Conservation (phyloP, 371 early-diverging fungal genomes). For the Mortierella sp. region DNA sequence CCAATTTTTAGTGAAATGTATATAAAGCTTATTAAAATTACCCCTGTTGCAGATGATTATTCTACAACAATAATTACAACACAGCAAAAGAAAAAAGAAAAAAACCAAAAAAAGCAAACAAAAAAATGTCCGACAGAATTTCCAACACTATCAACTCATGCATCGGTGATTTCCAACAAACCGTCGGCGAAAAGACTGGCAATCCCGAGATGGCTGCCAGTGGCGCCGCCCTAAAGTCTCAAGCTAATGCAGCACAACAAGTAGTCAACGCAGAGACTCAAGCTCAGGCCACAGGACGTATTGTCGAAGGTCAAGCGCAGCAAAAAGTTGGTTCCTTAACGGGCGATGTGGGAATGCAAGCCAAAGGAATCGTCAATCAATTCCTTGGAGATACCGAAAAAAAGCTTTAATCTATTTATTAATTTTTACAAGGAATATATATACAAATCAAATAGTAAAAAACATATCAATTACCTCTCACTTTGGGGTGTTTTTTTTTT, state of each 20-base stretch:
- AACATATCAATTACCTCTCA: too few species aligned
- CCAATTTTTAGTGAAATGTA: too few species aligned
- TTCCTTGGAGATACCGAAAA: slow-evolving; percentile 55
- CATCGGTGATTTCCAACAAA: slow-evolving; percentile 47
- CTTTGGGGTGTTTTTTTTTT: too few species aligned
- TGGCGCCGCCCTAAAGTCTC: slow-evolving; percentile 45
- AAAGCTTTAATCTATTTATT: slow-evolving; percentile 10
- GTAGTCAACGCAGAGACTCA: slow-evolving; percentile 39
- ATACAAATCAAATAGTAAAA: background rate
- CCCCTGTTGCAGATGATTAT: too few species aligned
- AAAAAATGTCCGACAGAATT: slow-evolving; percentile 9
- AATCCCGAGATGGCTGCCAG: slow-evolving; percentile 30
- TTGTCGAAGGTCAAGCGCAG: slow-evolving; percentile 58
- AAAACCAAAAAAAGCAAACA: too few species aligned
- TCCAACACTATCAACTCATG: slow-evolving; percentile 32
- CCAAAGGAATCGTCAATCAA: slow-evolving; percentile 58
- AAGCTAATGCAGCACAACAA: slow-evolving; percentile 36
- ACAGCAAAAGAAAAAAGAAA: background rate
- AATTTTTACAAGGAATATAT: too few species aligned
- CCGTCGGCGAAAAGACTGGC: slow-evolving; percentile 40
- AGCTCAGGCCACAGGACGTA: slow-evolving; percentile 45
- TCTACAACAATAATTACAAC: background rate
- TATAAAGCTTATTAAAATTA: too few species aligned
- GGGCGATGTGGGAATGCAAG: slow-evolving; percentile 58
- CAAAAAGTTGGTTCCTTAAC: slow-evolving; percentile 58